These are phyloP conservation scores for Eucalyptus regnans DNA, from an alignment of 345 rosid genomes.

Conservation along the genomic window DNA sequence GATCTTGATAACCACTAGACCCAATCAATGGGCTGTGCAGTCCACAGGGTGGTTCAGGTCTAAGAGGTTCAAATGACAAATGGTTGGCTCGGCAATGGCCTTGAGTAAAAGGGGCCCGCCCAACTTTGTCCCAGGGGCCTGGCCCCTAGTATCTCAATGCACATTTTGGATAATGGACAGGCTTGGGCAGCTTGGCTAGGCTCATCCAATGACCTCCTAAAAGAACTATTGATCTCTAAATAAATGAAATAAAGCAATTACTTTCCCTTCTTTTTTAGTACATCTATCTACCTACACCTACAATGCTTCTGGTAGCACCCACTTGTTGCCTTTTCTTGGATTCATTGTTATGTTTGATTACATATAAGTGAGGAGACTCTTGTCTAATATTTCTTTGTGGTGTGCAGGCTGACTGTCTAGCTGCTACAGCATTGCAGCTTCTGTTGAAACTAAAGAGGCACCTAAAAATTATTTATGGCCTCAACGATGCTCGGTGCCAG, in stretches of 20 bases:
- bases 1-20: not conserved
- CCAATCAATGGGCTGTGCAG: not conserved
- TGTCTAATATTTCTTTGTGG: not conserved
- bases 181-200: not conserved
- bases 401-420: constrained; percentile 59
- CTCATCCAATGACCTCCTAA: not conserved
- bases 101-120: not conserved
- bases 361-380: not conserved
- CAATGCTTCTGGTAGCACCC: not conserved
- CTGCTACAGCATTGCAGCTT: constrained; percentile 79
- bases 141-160: not conserved
- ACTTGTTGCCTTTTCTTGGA: not conserved
- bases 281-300: not conserved
- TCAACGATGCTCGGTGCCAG: constrained; percentile 94
- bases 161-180: not conserved
- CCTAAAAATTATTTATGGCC: constrained; percentile 74
- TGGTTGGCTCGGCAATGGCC: not conserved
- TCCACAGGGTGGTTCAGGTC: not conserved
- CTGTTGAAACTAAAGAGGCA: constrained; percentile 90
- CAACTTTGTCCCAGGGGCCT: not conserved
- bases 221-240: not conserved
- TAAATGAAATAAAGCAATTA: not conserved
- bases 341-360: not conserved
- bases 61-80: not conserved
- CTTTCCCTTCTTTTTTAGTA: not conserved